Percentiles rank a stretch among this genome's conserved stretches.
Conservation (phyloP, 345 rosid genomes). For the Hevea brasiliensis region DNA sequence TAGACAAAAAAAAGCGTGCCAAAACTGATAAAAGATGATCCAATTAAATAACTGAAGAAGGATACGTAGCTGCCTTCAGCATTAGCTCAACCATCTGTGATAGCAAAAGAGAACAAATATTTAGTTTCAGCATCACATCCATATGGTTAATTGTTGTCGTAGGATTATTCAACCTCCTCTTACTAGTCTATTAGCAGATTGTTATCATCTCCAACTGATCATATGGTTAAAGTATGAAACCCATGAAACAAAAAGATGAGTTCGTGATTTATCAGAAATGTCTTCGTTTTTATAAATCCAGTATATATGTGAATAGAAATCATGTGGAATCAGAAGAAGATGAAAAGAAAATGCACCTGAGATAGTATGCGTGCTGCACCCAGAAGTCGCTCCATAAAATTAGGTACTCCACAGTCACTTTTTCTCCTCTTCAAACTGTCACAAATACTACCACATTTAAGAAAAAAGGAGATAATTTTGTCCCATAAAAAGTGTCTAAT, state of each 20-base stretch:
- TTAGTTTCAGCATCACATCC: neutral
- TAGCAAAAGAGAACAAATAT: neutral
- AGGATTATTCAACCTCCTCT: neutral
- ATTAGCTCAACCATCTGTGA: conserved; percentile 92
- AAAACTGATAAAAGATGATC: neutral
- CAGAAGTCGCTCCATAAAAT: conserved; percentile 69
- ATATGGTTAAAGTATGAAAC: neutral
- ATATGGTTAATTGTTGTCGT: neutral
- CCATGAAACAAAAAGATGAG: neutral
- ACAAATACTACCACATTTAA: neutral
- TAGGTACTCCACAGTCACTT: conserved; percentile 52
- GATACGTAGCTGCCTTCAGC: conserved; percentile 84
- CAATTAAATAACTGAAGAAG: conserved; percentile 15
- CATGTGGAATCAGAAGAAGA: neutral
- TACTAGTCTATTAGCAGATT: neutral
- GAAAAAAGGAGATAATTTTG: neutral
- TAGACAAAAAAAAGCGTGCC: neutral
- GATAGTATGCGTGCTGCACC: conserved; percentile 81
- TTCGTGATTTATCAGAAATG: neutral
- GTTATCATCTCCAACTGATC: neutral
- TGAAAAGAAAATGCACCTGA: conserved; percentile 42
- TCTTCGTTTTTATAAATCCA: neutral
- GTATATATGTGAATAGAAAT: neutral
- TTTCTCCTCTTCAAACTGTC: conserved; percentile 74
- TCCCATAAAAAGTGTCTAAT: neutral